Base-by-base conservation (phyloP, 305 asterid genomes). In the Solanum aculeatissimum region DNA sequence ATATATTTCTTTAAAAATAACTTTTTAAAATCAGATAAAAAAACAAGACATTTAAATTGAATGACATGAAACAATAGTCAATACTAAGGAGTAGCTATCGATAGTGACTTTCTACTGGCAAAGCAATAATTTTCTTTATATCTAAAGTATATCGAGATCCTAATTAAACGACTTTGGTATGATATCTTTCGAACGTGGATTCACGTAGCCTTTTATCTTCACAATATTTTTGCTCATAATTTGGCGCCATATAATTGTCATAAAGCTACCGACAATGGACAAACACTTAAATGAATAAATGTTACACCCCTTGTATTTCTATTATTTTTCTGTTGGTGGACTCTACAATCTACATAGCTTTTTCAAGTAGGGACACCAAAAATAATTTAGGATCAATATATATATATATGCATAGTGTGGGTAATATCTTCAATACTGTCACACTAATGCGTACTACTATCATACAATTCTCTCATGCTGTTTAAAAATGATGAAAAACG, bases 211-310 rank as follows among this genome's bases (percentile, higher is more conserved):
- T 32, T 32, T 32, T 32, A 32, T 38, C 77, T 38, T 38, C 6
- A 10, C 27, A 4, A 9, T 68, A 8, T 19, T 40, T 27, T 9
- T 2, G 45, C 25, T 49, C 55, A 45, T 70, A 27, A 27, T 79
- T 83, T 86, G 85, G 55, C 32, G 53, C 83, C 80, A 80, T 32
- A 29, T 15, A 66, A 15, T 77, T 51, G 65, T 40, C 66, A 63
- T 47, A 63, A 81, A 87, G 87, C 83, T 84, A 69, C 89, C 89
- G 89, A 87, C 89, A 84, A 69, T 86, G 78, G 85, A 84, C 87
- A 81, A 0, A 62, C 23, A 15, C 25, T 43, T 47, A 45, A 72
- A 68, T 29, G 53, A 38, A 68, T 53, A 18, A 69, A 82, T 65
- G 43, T 77, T 25, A 40, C 29, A 14, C 51, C 21, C 5, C 16